Evolutionary conservation across 495 filamentous ascomycete genomes (phyloP), one percentile per base, ranked within the genome.

Genomic region (Penicillium odoratum): DNA sequence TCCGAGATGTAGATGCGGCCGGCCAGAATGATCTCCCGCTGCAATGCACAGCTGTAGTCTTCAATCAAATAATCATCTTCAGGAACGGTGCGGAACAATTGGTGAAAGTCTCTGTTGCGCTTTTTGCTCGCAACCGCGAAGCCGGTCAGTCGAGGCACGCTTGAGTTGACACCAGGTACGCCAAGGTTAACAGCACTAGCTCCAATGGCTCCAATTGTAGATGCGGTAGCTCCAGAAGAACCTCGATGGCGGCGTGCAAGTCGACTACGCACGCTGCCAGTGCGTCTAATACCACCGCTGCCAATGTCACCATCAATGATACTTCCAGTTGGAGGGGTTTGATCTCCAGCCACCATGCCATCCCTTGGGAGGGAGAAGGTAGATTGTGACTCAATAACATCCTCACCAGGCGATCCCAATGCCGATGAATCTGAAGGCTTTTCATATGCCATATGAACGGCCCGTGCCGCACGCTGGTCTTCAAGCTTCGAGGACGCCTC

Each of bases 21-120:
- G 61, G 97, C 93, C 10, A 95, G 83, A 45, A 99, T 87, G 56
- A 99, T 99, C 68, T 99, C 94, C 51, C 91, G 85, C 69, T 99
- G 94, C 16, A 99, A 71, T 15, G 94, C 94, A 67, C 93, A 96
- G 67, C 95, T 97, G 69, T 97, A 99, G 71, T 99, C 94, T 68
- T 99, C 94, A 58, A 99, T 98, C 10, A 99, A 80, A 61, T 94
- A 97, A 69, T 99, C 94, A 62, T 98, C 94, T 57, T 99, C 94
- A 1, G 94, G 94, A 1, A 99, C 95, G 61, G 92, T 97, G 68
- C 90, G 88, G 79, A 99, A 99, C 16, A 96, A 74, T 46, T 84
- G 82, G 65, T 99, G 94, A 59, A 98, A 99, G 69, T 98, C 95
- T 30, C 91, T 81, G 70, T 99, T 99, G 28, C 94, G 85, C 74